Percentiles rank a stretch among this genome's conserved stretches.
These are phyloP conservation scores for Penicillium sp. DNA, from an alignment of 2,329 filamentous ascomycete genomes.

Conservation along the genomic window DNA sequence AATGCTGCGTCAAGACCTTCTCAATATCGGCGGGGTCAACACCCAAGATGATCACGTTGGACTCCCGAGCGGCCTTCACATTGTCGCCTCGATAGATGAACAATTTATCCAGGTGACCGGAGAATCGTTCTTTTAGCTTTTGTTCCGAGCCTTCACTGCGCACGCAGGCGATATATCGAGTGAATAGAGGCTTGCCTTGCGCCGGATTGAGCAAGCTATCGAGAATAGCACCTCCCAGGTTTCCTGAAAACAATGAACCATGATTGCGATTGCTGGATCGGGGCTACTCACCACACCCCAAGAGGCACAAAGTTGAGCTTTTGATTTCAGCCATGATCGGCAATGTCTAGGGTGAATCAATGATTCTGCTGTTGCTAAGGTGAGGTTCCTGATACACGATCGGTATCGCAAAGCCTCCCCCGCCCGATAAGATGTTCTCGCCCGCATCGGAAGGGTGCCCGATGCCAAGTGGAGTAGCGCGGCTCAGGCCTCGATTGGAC, in stretches of 20 bases:
- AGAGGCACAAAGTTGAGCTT: conserved; percentile 15
- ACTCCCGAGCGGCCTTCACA: conserved; percentile 33
- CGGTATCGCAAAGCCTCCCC: neutral
- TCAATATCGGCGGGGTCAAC: conserved; percentile 49
- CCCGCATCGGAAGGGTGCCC: conserved; percentile 1
- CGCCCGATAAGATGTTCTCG: neutral
- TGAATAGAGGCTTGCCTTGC: conserved; percentile 23
- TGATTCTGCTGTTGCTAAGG: neutral
- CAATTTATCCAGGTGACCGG: conserved; percentile 28
- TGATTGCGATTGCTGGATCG: neutral
- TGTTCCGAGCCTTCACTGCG: conserved; percentile 39
- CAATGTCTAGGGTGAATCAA: neutral
- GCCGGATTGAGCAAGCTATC: conserved; percentile 30
- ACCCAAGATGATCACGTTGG: conserved; percentile 48
- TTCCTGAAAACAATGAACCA: conserved; percentile 28
- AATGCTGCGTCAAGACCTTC: conserved; percentile 37
- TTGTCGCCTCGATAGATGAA: conserved; percentile 38
- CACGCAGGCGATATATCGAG: conserved; percentile 44
- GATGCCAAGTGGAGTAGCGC: neutral
- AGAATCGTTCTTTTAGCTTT: conserved; percentile 34
- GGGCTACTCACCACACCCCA: conserved; percentile 19
- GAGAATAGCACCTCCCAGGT: conserved; percentile 41
- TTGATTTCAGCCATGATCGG: conserved; percentile 12
- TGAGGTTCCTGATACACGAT: neutral
- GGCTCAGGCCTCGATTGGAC: too few species aligned